Conservation (phyloP, 2,329 filamentous ascomycete genomes). For the Colletotrichum sp. region DNA sequence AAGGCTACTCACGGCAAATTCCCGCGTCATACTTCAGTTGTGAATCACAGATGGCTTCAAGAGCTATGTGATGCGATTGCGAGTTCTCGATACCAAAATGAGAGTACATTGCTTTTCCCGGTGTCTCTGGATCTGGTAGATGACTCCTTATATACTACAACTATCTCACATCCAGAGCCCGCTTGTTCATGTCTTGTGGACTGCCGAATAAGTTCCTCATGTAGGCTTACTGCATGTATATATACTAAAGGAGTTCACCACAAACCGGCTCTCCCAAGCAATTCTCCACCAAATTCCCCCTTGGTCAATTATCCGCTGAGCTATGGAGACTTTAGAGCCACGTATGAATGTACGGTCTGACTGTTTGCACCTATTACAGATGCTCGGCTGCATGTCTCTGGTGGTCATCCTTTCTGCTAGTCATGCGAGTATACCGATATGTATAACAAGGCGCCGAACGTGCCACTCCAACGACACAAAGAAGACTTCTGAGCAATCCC, state of each 20-base stretch:
- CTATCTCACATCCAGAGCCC: background rate
- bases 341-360: background rate
- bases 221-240: too few species aligned
- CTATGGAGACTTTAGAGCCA: background rate
- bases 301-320: too few species aligned
- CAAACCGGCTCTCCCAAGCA: too few species aligned
- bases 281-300: too few species aligned
- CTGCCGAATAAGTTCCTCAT: background rate
- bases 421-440: background rate
- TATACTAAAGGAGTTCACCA: too few species aligned
- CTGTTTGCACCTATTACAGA: background rate
- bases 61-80: background rate
- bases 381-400: background rate
- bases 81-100: rapidly evolving
- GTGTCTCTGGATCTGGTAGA: background rate
- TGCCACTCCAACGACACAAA: too few species aligned
- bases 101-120: background rate
- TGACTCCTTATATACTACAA: background rate
- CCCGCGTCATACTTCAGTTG: rapidly evolving
- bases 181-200: background rate
- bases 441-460: background rate
- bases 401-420: rapidly evolving
- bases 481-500: too few species aligned
- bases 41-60: background rate
- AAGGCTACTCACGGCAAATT: background rate